Evolutionary conservation across 805 yeast species (phyloP), one percentile per base, ranked within the genome.

Genomic region (Starmerella vaccinii): DNA sequence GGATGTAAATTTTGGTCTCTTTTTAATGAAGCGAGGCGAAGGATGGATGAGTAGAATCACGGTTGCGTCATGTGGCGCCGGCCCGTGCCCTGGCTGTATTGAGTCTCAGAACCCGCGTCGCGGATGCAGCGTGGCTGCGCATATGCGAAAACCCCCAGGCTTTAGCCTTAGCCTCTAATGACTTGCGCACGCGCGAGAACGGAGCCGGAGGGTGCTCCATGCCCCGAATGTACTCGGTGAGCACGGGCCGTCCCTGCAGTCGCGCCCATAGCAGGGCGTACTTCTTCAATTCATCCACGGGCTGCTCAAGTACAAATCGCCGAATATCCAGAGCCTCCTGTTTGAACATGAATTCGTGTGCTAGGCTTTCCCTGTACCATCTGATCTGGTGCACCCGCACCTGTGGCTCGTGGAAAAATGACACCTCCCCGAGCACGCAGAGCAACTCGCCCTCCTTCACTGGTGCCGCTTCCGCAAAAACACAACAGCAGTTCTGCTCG

Each of bases 301-400:
- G 45, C 40, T 37, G 43, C 46, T 50, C 53, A 18, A 50, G 41
- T 18, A 50, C 39, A 23, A 44, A 34, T 21, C 41, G 32, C 21
- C 53, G 49, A 23, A 50, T 47, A 7, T 39, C 47, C 15, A 44
- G 34, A 2, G 44, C 47, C 42, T 50, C 47, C 43, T 50, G 45
- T 29, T 32, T 22, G 38, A 40, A 34, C 47, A 46, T 27, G 39
- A 32, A 45, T 23, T 34, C 37, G 21, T 12, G 16, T 23, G 26
- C 35, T 10, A 40, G 35, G 12, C 15, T n/a, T 12, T 18, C 18
- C 21, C 7, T 12, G 46, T 47, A 19, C 45, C 35, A 32, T 12
- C 8, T 5, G 3, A 39, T 22, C 13, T 21, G 22, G 27, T 32
- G 37, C 21, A 32, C 40, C 16, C 37, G 38, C 19, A 47, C 50